These are phyloP conservation scores for Solanum infundibuliforme DNA, from an alignment of 257 asterid genomes.

Conservation along the genomic window DNA sequence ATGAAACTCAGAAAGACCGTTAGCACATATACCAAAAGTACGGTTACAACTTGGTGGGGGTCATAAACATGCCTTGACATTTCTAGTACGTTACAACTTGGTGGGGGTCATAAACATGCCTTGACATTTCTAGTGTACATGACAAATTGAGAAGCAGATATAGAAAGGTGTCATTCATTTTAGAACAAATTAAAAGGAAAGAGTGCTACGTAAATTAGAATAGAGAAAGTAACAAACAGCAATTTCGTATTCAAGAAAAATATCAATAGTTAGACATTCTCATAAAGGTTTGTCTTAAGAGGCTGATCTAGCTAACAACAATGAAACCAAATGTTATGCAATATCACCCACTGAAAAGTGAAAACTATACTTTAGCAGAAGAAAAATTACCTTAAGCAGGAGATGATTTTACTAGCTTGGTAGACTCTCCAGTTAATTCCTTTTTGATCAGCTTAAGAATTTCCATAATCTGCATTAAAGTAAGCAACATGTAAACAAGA, in stretches of 20 bases:
- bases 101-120: neutral
- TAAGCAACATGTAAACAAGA: neutral
- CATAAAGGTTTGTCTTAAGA: neutral
- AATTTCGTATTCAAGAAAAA: neutral
- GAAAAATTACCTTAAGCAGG: conserved; percentile 5
- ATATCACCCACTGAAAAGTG: neutral
- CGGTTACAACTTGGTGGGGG: neutral
- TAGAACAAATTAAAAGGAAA: neutral
- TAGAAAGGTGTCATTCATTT: neutral
- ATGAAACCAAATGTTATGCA: neutral
- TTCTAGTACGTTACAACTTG: neutral
- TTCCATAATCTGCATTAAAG: conserved; percentile 52
- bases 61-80: neutral
- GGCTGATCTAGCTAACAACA: neutral
- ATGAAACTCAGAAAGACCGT: neutral
- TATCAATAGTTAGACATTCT: neutral
- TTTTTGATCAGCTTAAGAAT: conserved; percentile 67
- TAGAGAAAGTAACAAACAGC: neutral
- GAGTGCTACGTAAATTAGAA: neutral
- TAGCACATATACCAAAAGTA: neutral
- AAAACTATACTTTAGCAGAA: neutral
- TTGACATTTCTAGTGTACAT: neutral
- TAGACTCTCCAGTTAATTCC: conserved; percentile 73
- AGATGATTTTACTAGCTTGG: conserved; percentile 19
- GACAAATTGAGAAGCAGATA: neutral